phyloP scores from a whole-genome alignment of 2,329 filamentous ascomycete species.

The Sarocladiaceae sp. region DNA sequence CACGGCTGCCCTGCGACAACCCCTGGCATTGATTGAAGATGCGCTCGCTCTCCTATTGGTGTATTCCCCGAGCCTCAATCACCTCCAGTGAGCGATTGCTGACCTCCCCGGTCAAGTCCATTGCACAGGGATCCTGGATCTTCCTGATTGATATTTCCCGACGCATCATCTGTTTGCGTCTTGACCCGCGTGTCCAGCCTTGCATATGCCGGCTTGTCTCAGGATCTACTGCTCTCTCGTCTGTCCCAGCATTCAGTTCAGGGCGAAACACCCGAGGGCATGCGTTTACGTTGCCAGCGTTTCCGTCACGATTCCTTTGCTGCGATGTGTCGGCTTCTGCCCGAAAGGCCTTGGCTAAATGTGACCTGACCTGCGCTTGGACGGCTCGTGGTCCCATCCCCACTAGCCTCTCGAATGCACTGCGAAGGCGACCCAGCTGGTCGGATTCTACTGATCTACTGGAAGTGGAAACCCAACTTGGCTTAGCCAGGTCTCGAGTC shows the following conservation, averaged over 20 bases:
- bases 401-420: too few relatives aligned
- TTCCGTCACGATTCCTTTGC: too few relatives aligned
- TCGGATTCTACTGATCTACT: too few relatives aligned
- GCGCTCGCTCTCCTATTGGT: constrained; percentile 4
- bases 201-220: neutral
- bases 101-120: neutral
- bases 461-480: too few relatives aligned
- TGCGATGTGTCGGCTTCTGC: too few relatives aligned
- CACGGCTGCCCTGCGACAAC: constrained; percentile 1
- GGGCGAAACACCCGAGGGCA: neutral
- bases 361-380: too few relatives aligned
- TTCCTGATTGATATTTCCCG: constrained; percentile 6
- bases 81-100: neutral
- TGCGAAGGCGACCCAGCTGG: too few relatives aligned
- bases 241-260: neutral
- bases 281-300: too few relatives aligned
- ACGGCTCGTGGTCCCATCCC: too few relatives aligned
- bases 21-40: constrained; percentile 1
- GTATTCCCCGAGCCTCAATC: too few relatives aligned
- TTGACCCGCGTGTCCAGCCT: neutral
- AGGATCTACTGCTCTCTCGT: neutral
- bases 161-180: neutral
- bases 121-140: neutral
- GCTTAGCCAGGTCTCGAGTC: too few relatives aligned
- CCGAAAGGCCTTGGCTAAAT: too few relatives aligned